These are phyloP conservation scores for Thielaviopsis populi DNA, from an alignment of 2,329 filamentous ascomycete genomes.

Conservation along the genomic window DNA sequence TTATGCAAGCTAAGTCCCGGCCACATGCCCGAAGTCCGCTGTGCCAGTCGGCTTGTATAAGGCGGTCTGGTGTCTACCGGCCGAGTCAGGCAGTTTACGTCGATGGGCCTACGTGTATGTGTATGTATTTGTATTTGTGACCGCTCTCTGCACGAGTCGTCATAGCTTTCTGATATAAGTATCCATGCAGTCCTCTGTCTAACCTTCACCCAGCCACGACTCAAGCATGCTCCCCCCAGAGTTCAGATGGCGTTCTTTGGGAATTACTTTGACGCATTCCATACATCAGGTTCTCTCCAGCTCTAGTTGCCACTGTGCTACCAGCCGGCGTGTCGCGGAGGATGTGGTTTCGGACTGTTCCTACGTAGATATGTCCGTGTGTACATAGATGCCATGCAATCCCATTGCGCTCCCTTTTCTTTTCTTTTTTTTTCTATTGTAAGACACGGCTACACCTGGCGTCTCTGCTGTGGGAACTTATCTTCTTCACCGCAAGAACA, in stretches of 20 bases:
- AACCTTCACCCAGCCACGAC: background rate
- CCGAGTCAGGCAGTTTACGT: background rate
- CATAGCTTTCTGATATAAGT: too few species aligned
- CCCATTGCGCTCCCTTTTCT: background rate
- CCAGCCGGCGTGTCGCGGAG: background rate
- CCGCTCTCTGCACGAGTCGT: too few species aligned
- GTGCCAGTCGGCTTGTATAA: background rate
- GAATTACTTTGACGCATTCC: background rate
- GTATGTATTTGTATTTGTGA: background rate
- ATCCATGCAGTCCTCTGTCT: too few species aligned
- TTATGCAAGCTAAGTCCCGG: background rate
- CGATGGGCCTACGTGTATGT: too few species aligned
- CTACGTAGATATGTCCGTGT: background rate
- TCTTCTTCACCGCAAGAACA: slow-evolving; percentile 3
- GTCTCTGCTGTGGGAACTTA: background rate
- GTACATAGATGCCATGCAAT: background rate
- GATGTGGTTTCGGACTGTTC: background rate
- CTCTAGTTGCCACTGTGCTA: background rate
- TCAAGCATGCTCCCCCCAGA: background rate
- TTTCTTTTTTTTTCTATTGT: background rate
- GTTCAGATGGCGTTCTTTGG: background rate
- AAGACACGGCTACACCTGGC: background rate
- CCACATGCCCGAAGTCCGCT: background rate
- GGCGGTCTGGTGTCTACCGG: background rate
- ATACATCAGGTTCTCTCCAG: background rate